These are phyloP conservation scores for Pythium aquatile DNA, from an alignment of 352 stramenopile genomes.

Conservation along the genomic window DNA sequence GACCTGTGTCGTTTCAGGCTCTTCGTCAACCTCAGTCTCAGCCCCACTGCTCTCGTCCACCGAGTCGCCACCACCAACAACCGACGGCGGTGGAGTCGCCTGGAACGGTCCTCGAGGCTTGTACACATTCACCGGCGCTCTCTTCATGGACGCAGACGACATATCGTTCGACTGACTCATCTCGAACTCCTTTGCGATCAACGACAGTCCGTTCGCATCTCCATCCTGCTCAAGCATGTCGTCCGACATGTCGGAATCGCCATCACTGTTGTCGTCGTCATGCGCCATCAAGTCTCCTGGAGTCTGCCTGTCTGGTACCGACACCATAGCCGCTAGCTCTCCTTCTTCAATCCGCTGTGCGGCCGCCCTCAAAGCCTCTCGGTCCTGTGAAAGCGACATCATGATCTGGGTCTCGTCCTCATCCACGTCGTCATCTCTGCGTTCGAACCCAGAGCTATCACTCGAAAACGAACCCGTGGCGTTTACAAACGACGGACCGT, in stretches of 20 bases:
- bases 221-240: slow-evolving; percentile 74
- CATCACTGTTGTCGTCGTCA: slow-evolving; percentile 31
- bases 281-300: not conserved
- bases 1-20: slow-evolving; percentile 33
- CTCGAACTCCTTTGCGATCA: slow-evolving; percentile 55
- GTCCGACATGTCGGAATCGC: slow-evolving; percentile 63
- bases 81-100: slow-evolving; percentile 30
- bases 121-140: slow-evolving; percentile 35
- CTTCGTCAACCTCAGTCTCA: slow-evolving; percentile 63
- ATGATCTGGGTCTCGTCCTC: slow-evolving; percentile 84
- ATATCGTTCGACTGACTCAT: slow-evolving; percentile 22
- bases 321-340: slow-evolving; percentile 27
- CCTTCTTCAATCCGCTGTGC: slow-evolving; percentile 51
- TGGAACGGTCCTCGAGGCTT: slow-evolving; percentile 40
- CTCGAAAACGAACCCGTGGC: slow-evolving; percentile 23
- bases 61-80: slow-evolving; percentile 17
- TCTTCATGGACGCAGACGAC: slow-evolving; percentile 25
- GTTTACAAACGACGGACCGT: slow-evolving; percentile 48
- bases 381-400: slow-evolving; percentile 70
- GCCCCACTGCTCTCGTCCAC: slow-evolving; percentile 50
- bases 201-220: slow-evolving; percentile 38
- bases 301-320: not conserved
- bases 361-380: slow-evolving; percentile 24
- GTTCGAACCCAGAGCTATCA: slow-evolving; percentile 20
- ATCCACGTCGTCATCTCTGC: slow-evolving; percentile 42